Base-by-base conservation (phyloP, 2,329 filamentous ascomycete species). In the Dothidotthia symphoricarpi region DNA sequence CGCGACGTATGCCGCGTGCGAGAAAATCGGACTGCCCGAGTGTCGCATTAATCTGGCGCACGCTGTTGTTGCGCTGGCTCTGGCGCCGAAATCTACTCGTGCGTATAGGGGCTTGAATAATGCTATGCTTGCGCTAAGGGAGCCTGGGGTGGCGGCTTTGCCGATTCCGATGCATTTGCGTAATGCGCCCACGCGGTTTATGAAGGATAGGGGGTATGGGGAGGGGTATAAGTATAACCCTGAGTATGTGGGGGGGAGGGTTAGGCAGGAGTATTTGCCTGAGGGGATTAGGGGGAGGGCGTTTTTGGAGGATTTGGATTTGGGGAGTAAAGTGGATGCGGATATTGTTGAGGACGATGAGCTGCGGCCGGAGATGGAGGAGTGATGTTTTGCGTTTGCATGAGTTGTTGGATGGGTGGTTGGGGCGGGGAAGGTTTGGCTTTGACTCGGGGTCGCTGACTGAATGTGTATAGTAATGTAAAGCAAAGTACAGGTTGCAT, bases 201-300 rank as follows among this genome's bases (percentile, higher is more conserved):
- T 98, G 91, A 86, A 90, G 56, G 91, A 96, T 52, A 71, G 97
- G 51, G 91, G 88, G 0, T 95, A 89, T 59, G 90, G 90, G 0
- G 83, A 82, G 33, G 86, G 89, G 63, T 98, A 98, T 68, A 97
- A 97, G 67, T 97, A 98, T 61, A 95, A 95, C 52, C 93, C 93
- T 0, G 87, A 95, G 53, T 98, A 91, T 59, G 69, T 78, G 34
- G 81, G 90, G 44, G 93, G 93, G 0, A 80, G 72, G 52, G 91
- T 97, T 1, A 77, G 74, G 47, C 93, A 98, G 70, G 85, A 90
- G 16, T 98, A 97, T 67, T 67, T 98, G n/a, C 93, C 93, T 0
- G 83, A 88, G 9, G 78, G 78, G 38, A 66, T 98, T 6, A 64
- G 73, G 24, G 88, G 83, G 0, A 75, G 85, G 31, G 73, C 58